A percentile compares a stretch with the other conserved stretches of the same genome.
phyloP scores from a whole-genome alignment of 768 basidiomycete species.

The Leccinum incarnatum region DNA sequence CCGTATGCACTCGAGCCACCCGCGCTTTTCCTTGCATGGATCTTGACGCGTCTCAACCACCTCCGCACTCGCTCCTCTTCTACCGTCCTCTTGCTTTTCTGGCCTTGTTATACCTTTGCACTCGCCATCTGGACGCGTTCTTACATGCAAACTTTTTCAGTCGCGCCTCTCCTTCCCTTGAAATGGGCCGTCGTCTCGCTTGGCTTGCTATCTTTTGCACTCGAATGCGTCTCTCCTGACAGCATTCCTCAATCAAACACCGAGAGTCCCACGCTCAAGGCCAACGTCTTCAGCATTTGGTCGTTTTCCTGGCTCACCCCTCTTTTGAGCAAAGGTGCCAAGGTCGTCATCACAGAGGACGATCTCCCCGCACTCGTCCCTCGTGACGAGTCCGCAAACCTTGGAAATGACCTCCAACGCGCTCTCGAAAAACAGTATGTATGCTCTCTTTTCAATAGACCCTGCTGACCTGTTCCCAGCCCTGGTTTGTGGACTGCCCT shows the following conservation, averaged over 20 bases:
- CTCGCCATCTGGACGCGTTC: slow-evolving; percentile 64
- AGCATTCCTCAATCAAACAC: slow-evolving; percentile 38
- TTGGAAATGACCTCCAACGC: slow-evolving; percentile 58
- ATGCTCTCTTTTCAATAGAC: not conserved
- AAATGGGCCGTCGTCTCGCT: slow-evolving; percentile 43
- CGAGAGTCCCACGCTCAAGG: slow-evolving; percentile 71
- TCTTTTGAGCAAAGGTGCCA: slow-evolving; percentile 67
- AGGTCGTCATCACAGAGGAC: slow-evolving; percentile 71
- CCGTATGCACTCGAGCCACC: slow-evolving; percentile 59
- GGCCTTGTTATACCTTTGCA: slow-evolving; percentile 61
- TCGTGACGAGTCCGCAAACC: slow-evolving; percentile 64
- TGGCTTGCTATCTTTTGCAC: slow-evolving; percentile 51
- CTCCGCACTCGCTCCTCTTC: slow-evolving; percentile 69
- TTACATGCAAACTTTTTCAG: slow-evolving; percentile 31
- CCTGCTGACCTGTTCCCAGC: slow-evolving; percentile 32
- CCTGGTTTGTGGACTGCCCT: slow-evolving; percentile 72
- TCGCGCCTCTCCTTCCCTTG: slow-evolving; percentile 40
- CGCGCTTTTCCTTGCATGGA: slow-evolving; percentile 45
- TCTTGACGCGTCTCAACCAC: slow-evolving; percentile 67
- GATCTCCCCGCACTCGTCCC: slow-evolving; percentile 78
- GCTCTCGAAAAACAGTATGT: slow-evolving; percentile 66
- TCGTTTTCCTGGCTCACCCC: slow-evolving; percentile 87
- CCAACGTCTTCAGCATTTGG: slow-evolving; percentile 81
- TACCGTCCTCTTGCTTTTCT: slow-evolving; percentile 73
- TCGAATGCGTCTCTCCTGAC: slow-evolving; percentile 74